These are phyloP conservation scores for Trichoderma sp. DNA, from an alignment of 2,329 filamentous ascomycete genomes.

Conservation along the genomic window DNA sequence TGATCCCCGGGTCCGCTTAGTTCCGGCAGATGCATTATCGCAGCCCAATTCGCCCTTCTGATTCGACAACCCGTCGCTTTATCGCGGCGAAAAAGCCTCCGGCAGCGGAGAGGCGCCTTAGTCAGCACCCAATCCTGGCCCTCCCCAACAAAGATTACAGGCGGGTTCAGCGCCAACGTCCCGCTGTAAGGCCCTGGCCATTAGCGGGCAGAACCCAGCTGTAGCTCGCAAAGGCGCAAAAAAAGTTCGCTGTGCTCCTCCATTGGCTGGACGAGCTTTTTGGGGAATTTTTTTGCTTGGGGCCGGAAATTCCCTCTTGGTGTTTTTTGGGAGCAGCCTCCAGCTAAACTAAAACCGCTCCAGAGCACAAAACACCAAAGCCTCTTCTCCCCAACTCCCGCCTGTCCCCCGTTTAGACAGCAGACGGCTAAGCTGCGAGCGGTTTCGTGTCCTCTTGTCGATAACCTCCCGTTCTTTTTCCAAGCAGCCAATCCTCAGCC, in stretches of 20 bases:
- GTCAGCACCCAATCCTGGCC: conserved; percentile 6
- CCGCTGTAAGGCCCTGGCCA: conserved; percentile 20
- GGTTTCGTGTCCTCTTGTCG: conserved; percentile 25
- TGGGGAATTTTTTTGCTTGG: not conserved
- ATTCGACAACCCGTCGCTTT: not conserved
- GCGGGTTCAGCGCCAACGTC: not conserved
- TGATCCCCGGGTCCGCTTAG: not conserved
- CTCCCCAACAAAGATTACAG: conserved; percentile 24
- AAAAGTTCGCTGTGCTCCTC: not conserved
- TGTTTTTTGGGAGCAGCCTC: conserved; percentile 14
- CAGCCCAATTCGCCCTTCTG: not conserved
- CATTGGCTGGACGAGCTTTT: conserved; percentile 1
- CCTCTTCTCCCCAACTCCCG: not conserved
- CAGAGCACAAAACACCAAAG: not conserved
- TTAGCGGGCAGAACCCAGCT: conserved; percentile 18
- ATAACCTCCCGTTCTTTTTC: not conserved
- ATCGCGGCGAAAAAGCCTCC: not conserved
- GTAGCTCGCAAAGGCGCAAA: conserved; percentile 19
- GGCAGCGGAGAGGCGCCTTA: conserved; percentile 7
- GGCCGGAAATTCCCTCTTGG: conserved; percentile 25
- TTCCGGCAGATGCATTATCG: not conserved
- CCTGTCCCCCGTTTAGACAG: conserved; percentile 18
- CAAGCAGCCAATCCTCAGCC: not conserved
- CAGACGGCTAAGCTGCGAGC: conserved; percentile 24
- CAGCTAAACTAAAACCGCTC: not conserved